Base-by-base conservation (phyloP, 306 rosid species). In the Begonia loranthoides region DNA sequence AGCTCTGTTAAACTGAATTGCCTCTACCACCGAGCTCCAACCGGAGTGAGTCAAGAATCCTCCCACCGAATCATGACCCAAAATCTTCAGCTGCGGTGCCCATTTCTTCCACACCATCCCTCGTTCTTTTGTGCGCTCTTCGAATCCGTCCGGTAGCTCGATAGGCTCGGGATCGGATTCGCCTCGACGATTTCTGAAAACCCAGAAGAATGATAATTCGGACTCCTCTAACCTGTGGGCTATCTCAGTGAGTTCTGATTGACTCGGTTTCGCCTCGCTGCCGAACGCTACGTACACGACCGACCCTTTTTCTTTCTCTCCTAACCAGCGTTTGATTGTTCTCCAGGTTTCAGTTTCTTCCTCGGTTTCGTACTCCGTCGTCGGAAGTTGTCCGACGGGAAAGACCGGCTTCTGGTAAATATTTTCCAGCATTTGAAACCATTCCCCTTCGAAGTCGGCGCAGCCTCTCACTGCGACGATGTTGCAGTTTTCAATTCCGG, bases 241-340 rank as follows among this genome's bases (percentile, higher is more conserved):
- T 39, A 82, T 56, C 67, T 75, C 80, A 0, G 13, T 15, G 12
- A 71, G 15, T 9, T 57, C 69, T 10, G 54, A 45, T 45, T 66
- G 61, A 40, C 50, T 66, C 10, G 61, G 58, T 15, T 58, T 59
- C 1, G 55, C 34, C 48, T 72, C 77, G 44, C 77, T 73, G 7
- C 90, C 90, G 56, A 81, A 60, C 16, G 86, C 83, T 58, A 76
- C 57, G 59, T 70, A 82, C 28, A 82, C 76, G 12, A 82, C 86
- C 0, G 78, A 60, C 14, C 71, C 38, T 38, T 17, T 57, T 1
- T 45, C 45, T 49, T 45, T 65, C 17, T 54, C 58, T 19, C 57
- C 66, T 8, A 72, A 9, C 73, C 73, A 66, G 40, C 15, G 13
- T 12, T 14, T 34, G 14, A 49, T 22, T 3, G 49, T 12, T 16